Evolutionary conservation across 2,329 filamentous ascomycete genomes (phyloP).

Genomic region (Thielaviopsis punctulata): DNA sequence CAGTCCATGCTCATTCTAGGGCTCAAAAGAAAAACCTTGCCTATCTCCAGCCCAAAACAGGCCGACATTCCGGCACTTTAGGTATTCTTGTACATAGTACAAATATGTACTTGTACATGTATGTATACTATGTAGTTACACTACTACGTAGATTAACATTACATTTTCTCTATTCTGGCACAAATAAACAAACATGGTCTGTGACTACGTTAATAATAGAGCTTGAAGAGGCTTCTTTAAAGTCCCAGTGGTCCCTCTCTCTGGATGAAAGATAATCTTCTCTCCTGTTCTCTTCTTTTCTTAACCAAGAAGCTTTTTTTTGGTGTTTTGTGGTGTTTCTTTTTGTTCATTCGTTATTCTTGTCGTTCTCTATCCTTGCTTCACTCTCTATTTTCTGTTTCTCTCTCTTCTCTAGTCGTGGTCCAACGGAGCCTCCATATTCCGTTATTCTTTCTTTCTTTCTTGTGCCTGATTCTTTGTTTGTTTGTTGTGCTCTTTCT

Average conservation of each 20-base stretch:
- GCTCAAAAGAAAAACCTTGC: no score
- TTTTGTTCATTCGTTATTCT: not conserved
- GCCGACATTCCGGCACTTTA: no score
- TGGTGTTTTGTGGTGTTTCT: not conserved
- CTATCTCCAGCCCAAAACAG: no score
- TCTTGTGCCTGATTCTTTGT: not conserved
- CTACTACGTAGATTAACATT: no score
- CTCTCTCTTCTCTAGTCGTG: constrained; percentile 3
- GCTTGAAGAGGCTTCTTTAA: not conserved
- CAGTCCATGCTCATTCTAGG: no score
- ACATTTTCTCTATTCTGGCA: no score
- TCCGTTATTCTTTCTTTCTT: constrained; percentile 4
- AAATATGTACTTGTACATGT: no score
- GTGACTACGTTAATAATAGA: not conserved
- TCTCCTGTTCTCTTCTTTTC: not conserved
- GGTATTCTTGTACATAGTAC: no score
- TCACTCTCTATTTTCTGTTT: not conserved
- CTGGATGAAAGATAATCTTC: not conserved
- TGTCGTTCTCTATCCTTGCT: not conserved
- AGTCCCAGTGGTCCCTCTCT: not conserved
- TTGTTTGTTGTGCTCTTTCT: not conserved
- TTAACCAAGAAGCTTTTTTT: not conserved
- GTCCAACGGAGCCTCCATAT: constrained; percentile 10
- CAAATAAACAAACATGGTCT: no score
- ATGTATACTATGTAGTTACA: no score